Evolutionary conservation across 257 asterid species (phyloP).

Genomic region (Verbascum thapsus): DNA sequence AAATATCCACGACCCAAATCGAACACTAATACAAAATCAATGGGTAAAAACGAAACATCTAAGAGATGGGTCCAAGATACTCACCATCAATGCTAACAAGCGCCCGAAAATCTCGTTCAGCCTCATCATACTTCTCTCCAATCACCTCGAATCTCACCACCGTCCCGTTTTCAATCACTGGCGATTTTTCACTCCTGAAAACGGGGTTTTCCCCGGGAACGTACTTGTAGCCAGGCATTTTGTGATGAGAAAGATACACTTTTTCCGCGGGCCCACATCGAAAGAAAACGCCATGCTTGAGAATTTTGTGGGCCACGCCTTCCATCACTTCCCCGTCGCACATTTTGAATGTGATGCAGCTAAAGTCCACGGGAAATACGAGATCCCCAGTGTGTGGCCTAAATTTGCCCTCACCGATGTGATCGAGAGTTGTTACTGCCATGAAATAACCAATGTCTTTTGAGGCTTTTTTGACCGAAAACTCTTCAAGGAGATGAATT

Average conservation of each 20-base stretch:
- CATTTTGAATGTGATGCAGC: conserved; percentile 80
- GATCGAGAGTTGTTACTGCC: conserved; percentile 67
- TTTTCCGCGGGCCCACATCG: conserved; percentile 68
- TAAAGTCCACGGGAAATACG: conserved; percentile 69
- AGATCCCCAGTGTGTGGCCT: conserved; percentile 56
- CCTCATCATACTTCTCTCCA: conserved; percentile 68
- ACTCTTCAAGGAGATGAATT: conserved; percentile 57
- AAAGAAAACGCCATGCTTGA: conserved; percentile 70
- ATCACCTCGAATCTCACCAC: conserved; percentile 53
- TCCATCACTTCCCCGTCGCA: conserved; percentile 69
- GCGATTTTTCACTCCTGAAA: conserved; percentile 48
- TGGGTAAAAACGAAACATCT: not conserved
- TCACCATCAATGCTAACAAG: conserved; percentile 77
- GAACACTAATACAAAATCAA: not conserved
- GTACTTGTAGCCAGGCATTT: conserved; percentile 59
- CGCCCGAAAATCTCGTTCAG: conserved; percentile 64
- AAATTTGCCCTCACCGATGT: conserved; percentile 59
- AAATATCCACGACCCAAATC: not conserved
- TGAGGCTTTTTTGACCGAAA: conserved; percentile 62
- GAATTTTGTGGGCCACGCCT: conserved; percentile 63
- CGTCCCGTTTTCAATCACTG: conserved; percentile 51
- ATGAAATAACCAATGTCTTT: conserved; percentile 65
- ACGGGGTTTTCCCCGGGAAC: conserved; percentile 62
- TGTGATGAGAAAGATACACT: conserved; percentile 58
- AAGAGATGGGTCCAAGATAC: conserved; percentile 64